Evolutionary conservation across 1,284 basidiomycete genomes (phyloP).

Genomic region (Meira miltonrushii): DNA sequence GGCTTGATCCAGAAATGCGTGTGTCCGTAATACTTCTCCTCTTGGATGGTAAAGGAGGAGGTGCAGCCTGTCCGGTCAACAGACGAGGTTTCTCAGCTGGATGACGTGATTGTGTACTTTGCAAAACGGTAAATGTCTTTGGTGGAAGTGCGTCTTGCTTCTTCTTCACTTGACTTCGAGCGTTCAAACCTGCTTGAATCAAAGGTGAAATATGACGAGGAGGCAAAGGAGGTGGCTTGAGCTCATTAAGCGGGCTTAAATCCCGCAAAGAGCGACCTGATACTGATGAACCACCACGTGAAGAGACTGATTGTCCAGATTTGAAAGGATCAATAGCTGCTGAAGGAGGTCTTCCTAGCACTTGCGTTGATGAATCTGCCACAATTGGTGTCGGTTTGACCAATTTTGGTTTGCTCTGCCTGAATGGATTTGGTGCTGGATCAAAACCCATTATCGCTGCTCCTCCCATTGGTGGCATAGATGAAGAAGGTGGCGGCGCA

Average conservation of each 20-base stretch:
- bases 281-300: background rate
- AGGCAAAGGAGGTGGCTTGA: conserved; percentile 37
- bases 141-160: conserved; percentile 46
- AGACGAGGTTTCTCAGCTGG: conserved; percentile 15
- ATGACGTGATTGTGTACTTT: conserved; percentile 29
- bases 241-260: conserved; percentile 11
- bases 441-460: conserved; percentile 35
- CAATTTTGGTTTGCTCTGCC: conserved; percentile 40
- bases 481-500: background rate
- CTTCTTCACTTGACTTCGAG: conserved; percentile 42
- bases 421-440: conserved; percentile 44
- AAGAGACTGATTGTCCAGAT: conserved; percentile 2
- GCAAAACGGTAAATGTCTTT: conserved; percentile 49
- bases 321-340: conserved; percentile 16
- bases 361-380: conserved; percentile 14
- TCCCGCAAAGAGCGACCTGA: conserved; percentile 1
- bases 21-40: conserved; percentile 11
- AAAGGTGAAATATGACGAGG: conserved; percentile 46
- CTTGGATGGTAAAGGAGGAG: conserved; percentile 19
- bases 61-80: conserved; percentile 12
- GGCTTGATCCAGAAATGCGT: conserved; percentile 8
- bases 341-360: conserved; percentile 2
- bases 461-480: conserved; percentile 4
- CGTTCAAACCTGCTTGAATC: conserved; percentile 50
- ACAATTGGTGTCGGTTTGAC: conserved; percentile 43